These are phyloP conservation scores for Aureobasidium uvarum DNA, from an alignment of 2,329 filamentous ascomycete species.

Conservation along the genomic window DNA sequence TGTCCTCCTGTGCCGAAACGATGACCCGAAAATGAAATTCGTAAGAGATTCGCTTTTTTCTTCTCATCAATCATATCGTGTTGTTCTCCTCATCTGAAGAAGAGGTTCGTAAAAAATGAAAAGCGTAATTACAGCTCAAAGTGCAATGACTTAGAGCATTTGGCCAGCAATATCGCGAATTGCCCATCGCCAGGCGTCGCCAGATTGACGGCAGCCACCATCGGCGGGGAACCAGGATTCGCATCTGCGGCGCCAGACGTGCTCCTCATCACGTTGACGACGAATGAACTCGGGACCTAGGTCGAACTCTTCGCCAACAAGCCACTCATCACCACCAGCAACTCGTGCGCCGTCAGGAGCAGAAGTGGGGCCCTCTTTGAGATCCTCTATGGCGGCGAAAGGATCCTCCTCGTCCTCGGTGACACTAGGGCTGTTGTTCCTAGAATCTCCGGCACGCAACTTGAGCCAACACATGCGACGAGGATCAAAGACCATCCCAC, in stretches of 20 bases:
- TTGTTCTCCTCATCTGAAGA: background rate
- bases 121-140: conserved; percentile 11
- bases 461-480: conserved; percentile 98
- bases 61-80: conserved; percentile 24
- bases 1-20: background rate
- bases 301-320: conserved; percentile 81
- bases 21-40: conserved; percentile 20
- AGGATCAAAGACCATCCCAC: conserved; percentile 98
- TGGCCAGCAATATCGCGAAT: conserved; percentile 47
- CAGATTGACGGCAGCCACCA: conserved; percentile 51
- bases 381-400: conserved; percentile 90
- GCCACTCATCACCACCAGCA: conserved; percentile 63
- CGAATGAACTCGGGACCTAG: conserved; percentile 92
- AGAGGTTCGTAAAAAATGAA: conserved; percentile 22
- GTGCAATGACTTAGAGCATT: conserved; percentile 12
- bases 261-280: conserved; percentile 86
- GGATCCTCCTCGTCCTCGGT: conserved; percentile 85
- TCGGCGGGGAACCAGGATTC: conserved; percentile 74
- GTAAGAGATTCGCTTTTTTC: conserved; percentile 24
- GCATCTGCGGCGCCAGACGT: conserved; percentile 84
- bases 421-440: conserved; percentile 49
- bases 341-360: conserved; percentile 26
- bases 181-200: conserved; percentile 73
- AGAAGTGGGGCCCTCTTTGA: conserved; percentile 62
- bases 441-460: conserved; percentile 45